Conservation (phyloP, 2,329 filamentous ascomycete species). For the Chalara sp. region DNA sequence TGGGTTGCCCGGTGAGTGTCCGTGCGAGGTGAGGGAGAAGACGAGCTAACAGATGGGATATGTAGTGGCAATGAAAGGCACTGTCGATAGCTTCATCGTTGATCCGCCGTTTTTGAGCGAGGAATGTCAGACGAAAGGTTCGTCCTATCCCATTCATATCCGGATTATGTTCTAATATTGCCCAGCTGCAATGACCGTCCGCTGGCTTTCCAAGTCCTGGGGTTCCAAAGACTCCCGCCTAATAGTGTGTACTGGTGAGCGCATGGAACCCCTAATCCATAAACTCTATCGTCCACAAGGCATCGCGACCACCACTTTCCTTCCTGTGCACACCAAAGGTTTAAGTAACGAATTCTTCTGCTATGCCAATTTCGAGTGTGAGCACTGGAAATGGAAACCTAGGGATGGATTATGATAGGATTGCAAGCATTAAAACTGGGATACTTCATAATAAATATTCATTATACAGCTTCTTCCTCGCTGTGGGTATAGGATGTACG, state of each 20-base stretch:
- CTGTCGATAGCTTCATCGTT: conserved; percentile 62
- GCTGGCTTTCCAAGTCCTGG: conserved; percentile 57
- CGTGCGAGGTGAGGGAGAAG: not conserved
- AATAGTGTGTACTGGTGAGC: conserved; percentile 71
- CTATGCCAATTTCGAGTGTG: conserved; percentile 70
- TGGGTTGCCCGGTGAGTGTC: conserved; percentile 48
- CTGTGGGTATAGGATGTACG: no score
- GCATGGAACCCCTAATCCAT: conserved; percentile 58
- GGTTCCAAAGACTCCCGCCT: conserved; percentile 28
- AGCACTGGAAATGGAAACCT: conserved; percentile 37
- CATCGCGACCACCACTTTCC: conserved; percentile 58
- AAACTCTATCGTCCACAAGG: conserved; percentile 63
- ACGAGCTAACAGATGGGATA: not conserved
- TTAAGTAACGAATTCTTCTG: conserved; percentile 77
- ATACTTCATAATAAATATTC: no score
- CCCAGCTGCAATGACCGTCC: conserved; percentile 63
- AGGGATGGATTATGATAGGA: not conserved
- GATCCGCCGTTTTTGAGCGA: conserved; percentile 77
- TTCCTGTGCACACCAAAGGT: conserved; percentile 62
- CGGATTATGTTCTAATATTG: not conserved
- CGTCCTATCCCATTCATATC: conserved; percentile 10
- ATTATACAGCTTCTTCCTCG: no score
- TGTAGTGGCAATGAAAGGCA: conserved; percentile 50
- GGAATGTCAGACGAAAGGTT: conserved; percentile 75
- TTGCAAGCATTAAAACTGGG: no score